A percentile compares a stretch with the other conserved stretches of the same genome.
phyloP scores from a whole-genome alignment of 352 stramenopile genomes.

The Phytophthora macrochlamydospora region DNA sequence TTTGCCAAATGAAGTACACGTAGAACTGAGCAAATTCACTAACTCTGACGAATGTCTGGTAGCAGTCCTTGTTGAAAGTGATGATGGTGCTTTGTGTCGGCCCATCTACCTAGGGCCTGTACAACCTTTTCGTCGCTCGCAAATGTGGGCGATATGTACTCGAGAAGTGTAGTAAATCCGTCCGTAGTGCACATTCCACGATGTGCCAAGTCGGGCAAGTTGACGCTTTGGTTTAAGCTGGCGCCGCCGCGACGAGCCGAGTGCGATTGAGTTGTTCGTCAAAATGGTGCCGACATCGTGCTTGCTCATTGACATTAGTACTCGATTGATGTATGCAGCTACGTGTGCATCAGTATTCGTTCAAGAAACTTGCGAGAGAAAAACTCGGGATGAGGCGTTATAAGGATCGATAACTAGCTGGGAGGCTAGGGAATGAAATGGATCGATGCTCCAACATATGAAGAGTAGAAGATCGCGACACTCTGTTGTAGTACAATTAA shows the following conservation, averaged over 20 bases:
- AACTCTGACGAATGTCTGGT: not conserved
- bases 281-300: not conserved
- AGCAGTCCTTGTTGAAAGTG: conserved; percentile 8
- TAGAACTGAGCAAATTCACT: not conserved
- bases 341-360: not conserved
- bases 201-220: conserved; percentile 23
- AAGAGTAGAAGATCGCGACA: conserved; percentile 4
- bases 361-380: conserved; percentile 1
- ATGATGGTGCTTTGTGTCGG: conserved; percentile 9
- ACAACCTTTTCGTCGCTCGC: conserved; percentile 21
- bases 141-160: conserved; percentile 26
- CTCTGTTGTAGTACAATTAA: conserved; percentile 9
- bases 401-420: conserved; percentile 3
- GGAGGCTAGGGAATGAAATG: not conserved
- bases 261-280: conserved; percentile 4
- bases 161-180: conserved; percentile 19
- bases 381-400: not conserved
- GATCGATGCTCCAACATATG: conserved; percentile 7
- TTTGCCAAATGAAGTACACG: conserved; percentile 6
- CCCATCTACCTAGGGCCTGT: conserved; percentile 22
- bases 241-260: conserved; percentile 11
- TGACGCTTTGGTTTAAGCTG: conserved; percentile 14
- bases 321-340: not conserved
- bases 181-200: conserved; percentile 23
- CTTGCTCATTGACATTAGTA: not conserved